Conservation (phyloP, 2,329 filamentous ascomycete genomes). For the Alternaria novae-zelandiae region DNA sequence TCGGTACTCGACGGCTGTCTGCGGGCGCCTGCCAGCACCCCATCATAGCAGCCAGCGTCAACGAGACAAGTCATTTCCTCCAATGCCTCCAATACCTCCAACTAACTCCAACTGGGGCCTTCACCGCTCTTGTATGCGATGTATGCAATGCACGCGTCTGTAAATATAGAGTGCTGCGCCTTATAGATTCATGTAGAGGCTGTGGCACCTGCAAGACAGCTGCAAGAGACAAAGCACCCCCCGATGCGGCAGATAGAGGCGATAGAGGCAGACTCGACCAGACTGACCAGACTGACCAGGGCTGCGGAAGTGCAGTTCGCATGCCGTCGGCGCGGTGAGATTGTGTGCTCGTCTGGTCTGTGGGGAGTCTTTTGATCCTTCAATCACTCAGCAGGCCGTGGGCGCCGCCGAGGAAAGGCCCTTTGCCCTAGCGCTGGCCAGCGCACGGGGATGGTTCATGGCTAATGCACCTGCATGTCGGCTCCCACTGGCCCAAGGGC, state of each 20-base stretch:
- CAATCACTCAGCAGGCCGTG: constrained; percentile 21
- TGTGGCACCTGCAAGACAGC: constrained; percentile 27
- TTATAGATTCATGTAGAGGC: constrained; percentile 28
- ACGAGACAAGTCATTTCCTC: background rate
- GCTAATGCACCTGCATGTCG: constrained; percentile 43
- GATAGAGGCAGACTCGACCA: too few relatives aligned
- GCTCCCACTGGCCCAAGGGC: constrained; percentile 39
- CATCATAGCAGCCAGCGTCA: background rate
- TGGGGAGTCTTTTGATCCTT: constrained; percentile 24
- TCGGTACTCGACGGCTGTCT: constrained; percentile 3
- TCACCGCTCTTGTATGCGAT: constrained; percentile 42
- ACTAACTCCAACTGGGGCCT: constrained; percentile 21
- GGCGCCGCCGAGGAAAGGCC: constrained; percentile 24
- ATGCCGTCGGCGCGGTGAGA: constrained; percentile 37
- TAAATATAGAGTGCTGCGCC: constrained; percentile 37
- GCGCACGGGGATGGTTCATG: constrained; percentile 46
- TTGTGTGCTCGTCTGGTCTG: constrained; percentile 14
- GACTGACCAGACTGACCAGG: constrained; percentile 31
- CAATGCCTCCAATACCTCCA: background rate
- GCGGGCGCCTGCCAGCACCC: constrained; percentile 7
- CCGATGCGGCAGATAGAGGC: constrained; percentile 20
- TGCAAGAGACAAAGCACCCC: constrained; percentile 8
- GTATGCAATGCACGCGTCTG: constrained; percentile 28
- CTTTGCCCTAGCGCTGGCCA: constrained; percentile 34
- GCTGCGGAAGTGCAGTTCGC: constrained; percentile 30